These are phyloP conservation scores for Trypanosoma theileri DNA, from an alignment of 208 protist genomes.

Conservation along the genomic window DNA sequence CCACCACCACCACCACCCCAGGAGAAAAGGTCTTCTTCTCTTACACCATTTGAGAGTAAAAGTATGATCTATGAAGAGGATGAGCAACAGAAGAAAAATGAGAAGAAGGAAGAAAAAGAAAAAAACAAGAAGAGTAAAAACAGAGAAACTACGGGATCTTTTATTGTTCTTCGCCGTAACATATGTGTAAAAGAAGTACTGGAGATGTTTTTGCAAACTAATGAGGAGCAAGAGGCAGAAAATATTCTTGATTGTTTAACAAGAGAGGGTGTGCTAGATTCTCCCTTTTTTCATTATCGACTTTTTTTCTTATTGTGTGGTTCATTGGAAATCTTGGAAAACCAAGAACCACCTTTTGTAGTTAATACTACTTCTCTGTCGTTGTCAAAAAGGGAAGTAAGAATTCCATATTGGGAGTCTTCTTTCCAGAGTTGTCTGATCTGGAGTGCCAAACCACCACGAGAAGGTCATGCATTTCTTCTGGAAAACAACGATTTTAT, in stretches of 20 bases:
- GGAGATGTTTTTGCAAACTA: constrained; percentile 5
- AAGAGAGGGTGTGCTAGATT: background rate
- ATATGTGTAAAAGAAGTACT: background rate
- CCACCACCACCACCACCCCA: background rate
- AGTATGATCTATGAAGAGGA: background rate
- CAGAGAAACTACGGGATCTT: background rate
- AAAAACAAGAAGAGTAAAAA: background rate
- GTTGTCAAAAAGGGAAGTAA: background rate
- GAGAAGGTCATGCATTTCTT: constrained; percentile 2
- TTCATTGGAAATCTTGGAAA: background rate
- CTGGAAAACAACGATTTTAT: background rate
- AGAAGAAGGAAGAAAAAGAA: background rate
- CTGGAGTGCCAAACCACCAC: constrained; percentile 6
- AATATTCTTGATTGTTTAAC: background rate
- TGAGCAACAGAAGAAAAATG: background rate
- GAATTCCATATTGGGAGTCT: constrained; percentile 12
- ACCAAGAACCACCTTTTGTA: background rate
- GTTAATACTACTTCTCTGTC: background rate
- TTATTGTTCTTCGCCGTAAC: background rate
- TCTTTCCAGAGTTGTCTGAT: constrained; percentile 1
- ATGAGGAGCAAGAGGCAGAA: constrained; percentile 7
- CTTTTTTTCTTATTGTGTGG: constrained; percentile 15
- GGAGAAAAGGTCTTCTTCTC: background rate
- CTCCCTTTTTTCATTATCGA: constrained; percentile 12
- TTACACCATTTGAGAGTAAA: background rate